Conservation (phyloP, 2,329 filamentous ascomycete genomes). For the Fusarium albosuccineum region DNA sequence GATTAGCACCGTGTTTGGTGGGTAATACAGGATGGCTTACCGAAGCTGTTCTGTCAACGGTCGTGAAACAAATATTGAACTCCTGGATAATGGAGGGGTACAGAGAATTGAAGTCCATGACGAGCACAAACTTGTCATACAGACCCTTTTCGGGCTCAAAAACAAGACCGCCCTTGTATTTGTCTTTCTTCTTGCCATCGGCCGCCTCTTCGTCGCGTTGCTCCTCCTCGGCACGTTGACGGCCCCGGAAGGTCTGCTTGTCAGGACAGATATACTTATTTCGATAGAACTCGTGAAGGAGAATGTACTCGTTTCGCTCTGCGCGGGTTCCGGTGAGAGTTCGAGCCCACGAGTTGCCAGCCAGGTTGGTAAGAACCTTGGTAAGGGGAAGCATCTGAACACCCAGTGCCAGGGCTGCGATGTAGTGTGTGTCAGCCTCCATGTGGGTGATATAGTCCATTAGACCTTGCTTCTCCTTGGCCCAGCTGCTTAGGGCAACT, state of each 20-base stretch:
- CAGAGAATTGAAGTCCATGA: conserved; percentile 99
- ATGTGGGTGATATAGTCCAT: conserved; percentile 95
- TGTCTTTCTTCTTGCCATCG: conserved; percentile 96
- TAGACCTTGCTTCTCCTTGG: conserved; percentile 80
- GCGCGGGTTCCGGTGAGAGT: conserved; percentile 95
- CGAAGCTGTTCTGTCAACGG: conserved; percentile 81
- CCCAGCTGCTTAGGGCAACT: conserved; percentile 86
- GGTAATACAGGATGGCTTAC: conserved; percentile 62
- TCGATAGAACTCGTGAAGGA: conserved; percentile 94
- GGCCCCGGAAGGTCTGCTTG: conserved; percentile 85
- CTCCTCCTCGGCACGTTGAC: conserved; percentile 79
- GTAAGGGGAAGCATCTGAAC: conserved; percentile 94
- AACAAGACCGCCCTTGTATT: conserved; percentile 97
- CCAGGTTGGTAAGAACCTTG: conserved; percentile 95
- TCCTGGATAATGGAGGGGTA: conserved; percentile 99
- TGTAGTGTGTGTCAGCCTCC: conserved; percentile 95
- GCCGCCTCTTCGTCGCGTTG: conserved; percentile 74
- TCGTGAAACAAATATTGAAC: conserved; percentile 99
- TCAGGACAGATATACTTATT: conserved; percentile 99
- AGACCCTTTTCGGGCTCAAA: conserved; percentile 98
- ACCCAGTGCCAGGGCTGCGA: conserved; percentile 88
- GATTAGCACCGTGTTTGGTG: conserved; percentile 44
- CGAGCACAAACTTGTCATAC: conserved; percentile 97
- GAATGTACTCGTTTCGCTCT: conserved; percentile 98
- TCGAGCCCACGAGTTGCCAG: conserved; percentile 97